Base-by-base conservation (phyloP, 2,329 filamentous ascomycete genomes). In the Colletotrichum horii region DNA sequence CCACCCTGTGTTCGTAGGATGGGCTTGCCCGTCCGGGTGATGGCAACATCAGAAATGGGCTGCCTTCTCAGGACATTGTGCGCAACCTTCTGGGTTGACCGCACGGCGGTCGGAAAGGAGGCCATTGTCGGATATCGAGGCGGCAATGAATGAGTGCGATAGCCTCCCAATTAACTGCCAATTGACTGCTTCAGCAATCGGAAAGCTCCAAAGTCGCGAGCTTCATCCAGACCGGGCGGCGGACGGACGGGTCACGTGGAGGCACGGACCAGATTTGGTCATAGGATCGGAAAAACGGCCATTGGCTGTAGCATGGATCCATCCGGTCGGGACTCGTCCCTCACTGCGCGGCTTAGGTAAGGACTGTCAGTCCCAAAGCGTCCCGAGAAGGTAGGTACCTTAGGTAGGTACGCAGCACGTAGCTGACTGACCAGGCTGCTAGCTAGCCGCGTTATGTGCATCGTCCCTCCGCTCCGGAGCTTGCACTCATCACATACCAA, bases 11-110 rank as follows among this genome's bases (percentile, higher is more conserved):
- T 89, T 82, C 96, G 94, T 83, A 98, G 88, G 81, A 98, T 96
- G 77, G 97, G 96, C 90, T 98, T 98, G 85, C 97, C 97, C 74
- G 97, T 99, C 82, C 97, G 92, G 77, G 96, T 98, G 83, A 99
- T 98, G 82, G 94, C 90, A 83, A 99, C 91, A 89, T 99, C 97
- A 84, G 95, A 94, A 79, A 93, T 82, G 78, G 85, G 85, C 84
- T 89, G 89, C 82, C 87, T 88, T 81, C 88, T 87, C 80, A 87
- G 81, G 79, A 88, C 81, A 81, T 86, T 86, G 82, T 85, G 85
- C 79, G 85, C 84, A 79, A 87, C 82, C 82, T 84, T 87, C 80
- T 86, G 85, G 80, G 88, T 86, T 78, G 88, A 87, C 85, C 91
- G 90, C 85, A 87, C 86, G 79, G 89, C 88, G 84, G 88, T 85